Conservation (phyloP, 2,329 filamentous ascomycete species). For the Colletotrichum sp. region DNA sequence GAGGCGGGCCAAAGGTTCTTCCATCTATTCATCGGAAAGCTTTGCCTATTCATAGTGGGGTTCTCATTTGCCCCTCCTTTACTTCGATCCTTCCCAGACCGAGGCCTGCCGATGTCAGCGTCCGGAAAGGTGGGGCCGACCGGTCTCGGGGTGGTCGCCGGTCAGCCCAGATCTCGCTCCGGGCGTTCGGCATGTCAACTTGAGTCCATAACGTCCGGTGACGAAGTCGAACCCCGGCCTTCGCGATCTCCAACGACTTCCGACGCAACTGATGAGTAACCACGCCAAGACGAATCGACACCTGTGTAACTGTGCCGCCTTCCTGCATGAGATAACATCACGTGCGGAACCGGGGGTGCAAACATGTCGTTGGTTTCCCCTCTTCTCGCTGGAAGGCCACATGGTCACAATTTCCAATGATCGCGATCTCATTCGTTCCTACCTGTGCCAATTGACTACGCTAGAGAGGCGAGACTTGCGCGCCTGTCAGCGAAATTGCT, state of each 20-base stretch:
- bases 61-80: neutral
- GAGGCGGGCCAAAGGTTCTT: neutral
- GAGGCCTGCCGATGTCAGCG: neutral
- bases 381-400: neutral
- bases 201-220: neutral
- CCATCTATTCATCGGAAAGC: neutral
- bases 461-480: neutral
- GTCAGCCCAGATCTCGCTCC: neutral
- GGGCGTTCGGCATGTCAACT: neutral
- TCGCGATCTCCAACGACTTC: neutral
- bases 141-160: neutral
- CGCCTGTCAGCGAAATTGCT: neutral
- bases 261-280: neutral
- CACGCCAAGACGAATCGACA: neutral
- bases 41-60: neutral
- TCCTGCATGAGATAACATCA: neutral
- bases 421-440: neutral
- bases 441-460: fast-evolving
- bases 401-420: neutral
- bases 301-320: neutral
- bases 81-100: neutral
- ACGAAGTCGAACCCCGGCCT: neutral
- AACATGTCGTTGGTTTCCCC: neutral
- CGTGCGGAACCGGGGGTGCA: neutral
- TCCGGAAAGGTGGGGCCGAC: neutral